phyloP scores from a whole-genome alignment of 2,329 filamentous ascomycete genomes.

The Venturia carpophila region DNA sequence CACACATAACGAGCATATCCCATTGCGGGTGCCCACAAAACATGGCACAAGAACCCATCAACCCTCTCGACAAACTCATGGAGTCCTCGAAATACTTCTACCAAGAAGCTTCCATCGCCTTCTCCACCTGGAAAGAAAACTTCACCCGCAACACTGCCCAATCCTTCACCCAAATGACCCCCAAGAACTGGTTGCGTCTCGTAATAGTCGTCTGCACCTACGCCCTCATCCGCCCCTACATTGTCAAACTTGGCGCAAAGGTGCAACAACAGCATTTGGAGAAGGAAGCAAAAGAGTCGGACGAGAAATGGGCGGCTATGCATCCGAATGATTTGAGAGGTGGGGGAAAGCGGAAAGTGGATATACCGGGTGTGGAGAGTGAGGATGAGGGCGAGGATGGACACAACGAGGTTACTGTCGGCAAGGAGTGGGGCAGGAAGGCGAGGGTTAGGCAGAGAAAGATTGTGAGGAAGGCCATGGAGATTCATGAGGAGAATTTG shows the following conservation, averaged over 20 bases:
- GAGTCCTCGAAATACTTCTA: constrained; percentile 10
- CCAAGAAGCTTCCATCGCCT: constrained; percentile 15
- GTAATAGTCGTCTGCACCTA: constrained; percentile 66
- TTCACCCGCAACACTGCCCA: constrained; percentile 34
- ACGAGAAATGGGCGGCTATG: constrained; percentile 31
- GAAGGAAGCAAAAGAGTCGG: constrained; percentile 32
- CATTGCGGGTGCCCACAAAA: background rate
- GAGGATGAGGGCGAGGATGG: constrained; percentile 36
- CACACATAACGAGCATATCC: background rate
- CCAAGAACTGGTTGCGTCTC: constrained; percentile 54
- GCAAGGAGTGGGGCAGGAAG: constrained; percentile 61
- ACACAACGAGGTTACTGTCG: constrained; percentile 38
- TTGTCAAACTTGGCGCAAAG: constrained; percentile 59
- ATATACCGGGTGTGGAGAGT: constrained; percentile 45
- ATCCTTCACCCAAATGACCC: constrained; percentile 38
- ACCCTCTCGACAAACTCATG: constrained; percentile 16
- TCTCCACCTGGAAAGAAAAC: constrained; percentile 31
- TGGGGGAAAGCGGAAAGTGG: constrained; percentile 40
- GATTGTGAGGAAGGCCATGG: constrained; percentile 57
- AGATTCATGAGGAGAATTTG: constrained; percentile 50
- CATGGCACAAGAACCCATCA: constrained; percentile 17
- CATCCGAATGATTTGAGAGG: constrained; percentile 30
- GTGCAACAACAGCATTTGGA: constrained; percentile 58
- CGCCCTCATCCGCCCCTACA: constrained; percentile 63
- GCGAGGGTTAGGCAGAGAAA: constrained; percentile 61